Evolutionary conservation across 176 grass and related monocot genomes (phyloP), one percentile per base, ranked within the genome.

Genomic region (Carex myosuroides): DNA sequence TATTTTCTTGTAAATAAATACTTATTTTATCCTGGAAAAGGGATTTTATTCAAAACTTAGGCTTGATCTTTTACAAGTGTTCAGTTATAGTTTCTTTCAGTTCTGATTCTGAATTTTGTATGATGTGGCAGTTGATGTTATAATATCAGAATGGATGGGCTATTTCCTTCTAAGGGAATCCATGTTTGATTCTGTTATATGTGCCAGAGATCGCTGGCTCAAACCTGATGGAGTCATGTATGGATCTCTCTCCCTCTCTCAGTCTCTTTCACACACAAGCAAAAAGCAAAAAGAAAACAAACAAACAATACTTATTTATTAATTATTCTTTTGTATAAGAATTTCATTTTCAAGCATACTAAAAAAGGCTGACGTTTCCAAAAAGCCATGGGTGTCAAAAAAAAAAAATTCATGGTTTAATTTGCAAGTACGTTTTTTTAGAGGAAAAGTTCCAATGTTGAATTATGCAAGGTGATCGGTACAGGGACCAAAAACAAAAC

Each of bases 131-230:
- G 96, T 99, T 71, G 96, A 99, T 86, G 91, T 88, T 78, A 99
- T 99, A 72, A 99, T 99, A 64, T 99, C 96, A 14, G 96, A 99
- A 86, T 99, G 96, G 96, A 99, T 99, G 96, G 93, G 96, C 13
- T 99, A 99, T 91, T 99, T 95, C 83, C 96, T 99, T 52, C 81
- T 99, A 53, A 92, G 96, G 60, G 96, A 95, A 61, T 95, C 96
- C 1, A 99, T 99, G 96, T 95, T 99, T 81, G 96, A 99, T 86
- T 99, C 96, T 0, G 96, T 99, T 70, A 99, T 99, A 85, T 99
- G 87, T 54, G 96, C 93, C 1, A 91, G 96, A 0, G 96, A 99
- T 81, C 90, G 93, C 0, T 99, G 92, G 92, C 82, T 99, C 83
- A 99, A 95, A 84, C 93, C 93, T 32, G 90, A 93, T 82, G 96